Conservation (phyloP, 495 filamentous ascomycete genomes). For the Aspergillus sclerotiicarbonarius region DNA sequence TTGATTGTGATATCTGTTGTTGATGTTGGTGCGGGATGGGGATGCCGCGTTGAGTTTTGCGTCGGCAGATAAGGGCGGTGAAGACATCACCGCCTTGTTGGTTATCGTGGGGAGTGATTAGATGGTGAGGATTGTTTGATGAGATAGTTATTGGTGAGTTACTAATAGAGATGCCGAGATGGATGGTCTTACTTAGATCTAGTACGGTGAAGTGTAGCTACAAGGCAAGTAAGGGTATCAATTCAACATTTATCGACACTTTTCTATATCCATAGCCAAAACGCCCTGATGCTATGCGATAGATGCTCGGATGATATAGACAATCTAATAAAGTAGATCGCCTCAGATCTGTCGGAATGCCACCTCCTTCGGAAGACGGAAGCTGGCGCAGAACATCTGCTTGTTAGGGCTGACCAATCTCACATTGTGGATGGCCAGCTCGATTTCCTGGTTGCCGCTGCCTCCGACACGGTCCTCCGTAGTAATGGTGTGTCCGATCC, state of each 20-base stretch:
- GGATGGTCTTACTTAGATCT: neutral
- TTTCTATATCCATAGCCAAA: slow-evolving; percentile 7
- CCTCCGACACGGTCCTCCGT: slow-evolving; percentile 52
- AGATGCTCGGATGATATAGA: neutral
- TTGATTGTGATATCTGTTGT: no score
- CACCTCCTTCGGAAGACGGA: slow-evolving; percentile 76
- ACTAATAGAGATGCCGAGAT: neutral
- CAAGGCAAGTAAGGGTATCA: slow-evolving; percentile 14
- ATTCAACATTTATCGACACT: slow-evolving; percentile 2
- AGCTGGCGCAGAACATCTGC: slow-evolving; percentile 94
- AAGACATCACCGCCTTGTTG: slow-evolving; percentile 11
- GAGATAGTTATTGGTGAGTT: neutral
- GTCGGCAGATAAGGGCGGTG: slow-evolving; percentile 17
- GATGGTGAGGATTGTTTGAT: neutral
- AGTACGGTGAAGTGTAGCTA: neutral
- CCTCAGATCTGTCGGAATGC: slow-evolving; percentile 57
- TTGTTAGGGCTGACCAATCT: slow-evolving; percentile 89
- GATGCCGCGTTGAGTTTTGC: neutral
- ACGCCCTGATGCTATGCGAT: slow-evolving; percentile 15
- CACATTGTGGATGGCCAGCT: slow-evolving; percentile 71
- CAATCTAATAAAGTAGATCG: neutral
- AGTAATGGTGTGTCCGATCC: slow-evolving; percentile 60
- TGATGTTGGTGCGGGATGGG: neutral
- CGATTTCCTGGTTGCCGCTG: slow-evolving; percentile 43
- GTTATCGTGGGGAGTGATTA: no score